A percentile compares a stretch with the other conserved stretches of the same genome.
phyloP scores from a whole-genome alignment of 2,329 filamentous ascomycete species.

The Xylariaceae sp. region DNA sequence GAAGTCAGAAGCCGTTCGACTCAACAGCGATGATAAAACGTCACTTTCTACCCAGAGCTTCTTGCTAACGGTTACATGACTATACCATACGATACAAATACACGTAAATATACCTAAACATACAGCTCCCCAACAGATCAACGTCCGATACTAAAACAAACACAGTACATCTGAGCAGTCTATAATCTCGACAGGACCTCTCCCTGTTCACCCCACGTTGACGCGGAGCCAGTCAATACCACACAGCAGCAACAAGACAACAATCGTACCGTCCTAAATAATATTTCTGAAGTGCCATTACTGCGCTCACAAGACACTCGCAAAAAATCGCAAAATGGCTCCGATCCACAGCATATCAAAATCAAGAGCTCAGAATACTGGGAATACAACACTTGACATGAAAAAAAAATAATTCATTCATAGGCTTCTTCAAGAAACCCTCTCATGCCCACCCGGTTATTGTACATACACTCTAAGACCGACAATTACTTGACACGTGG shows the following conservation, averaged over 20 bases:
- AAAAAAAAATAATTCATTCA: not conserved
- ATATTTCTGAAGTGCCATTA: too few relatives aligned
- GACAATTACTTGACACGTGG: constrained; percentile 8
- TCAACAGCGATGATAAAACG: too few relatives aligned
- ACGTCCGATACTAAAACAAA: too few relatives aligned
- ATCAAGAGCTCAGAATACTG: not conserved
- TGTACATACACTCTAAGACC: constrained; percentile 20
- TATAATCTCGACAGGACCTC: not conserved
- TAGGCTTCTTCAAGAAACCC: constrained; percentile 4
- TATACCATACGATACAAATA: not conserved
- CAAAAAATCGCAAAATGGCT: not conserved
- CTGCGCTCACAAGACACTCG: too few relatives aligned
- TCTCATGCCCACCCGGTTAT: constrained; percentile 3
- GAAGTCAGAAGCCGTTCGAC: too few relatives aligned
- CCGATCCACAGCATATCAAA: not conserved
- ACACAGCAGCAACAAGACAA: not conserved
- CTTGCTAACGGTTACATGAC: too few relatives aligned
- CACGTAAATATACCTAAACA: not conserved
- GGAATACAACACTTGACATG: not conserved
- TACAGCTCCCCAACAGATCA: too few relatives aligned
- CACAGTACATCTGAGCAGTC: not conserved
- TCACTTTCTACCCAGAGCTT: too few relatives aligned
- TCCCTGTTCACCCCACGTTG: too few relatives aligned
- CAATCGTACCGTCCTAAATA: too few relatives aligned
- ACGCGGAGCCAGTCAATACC: not conserved